phyloP scores from a whole-genome alignment of 129 eudicot genomes.

The Mikania micrantha region DNA sequence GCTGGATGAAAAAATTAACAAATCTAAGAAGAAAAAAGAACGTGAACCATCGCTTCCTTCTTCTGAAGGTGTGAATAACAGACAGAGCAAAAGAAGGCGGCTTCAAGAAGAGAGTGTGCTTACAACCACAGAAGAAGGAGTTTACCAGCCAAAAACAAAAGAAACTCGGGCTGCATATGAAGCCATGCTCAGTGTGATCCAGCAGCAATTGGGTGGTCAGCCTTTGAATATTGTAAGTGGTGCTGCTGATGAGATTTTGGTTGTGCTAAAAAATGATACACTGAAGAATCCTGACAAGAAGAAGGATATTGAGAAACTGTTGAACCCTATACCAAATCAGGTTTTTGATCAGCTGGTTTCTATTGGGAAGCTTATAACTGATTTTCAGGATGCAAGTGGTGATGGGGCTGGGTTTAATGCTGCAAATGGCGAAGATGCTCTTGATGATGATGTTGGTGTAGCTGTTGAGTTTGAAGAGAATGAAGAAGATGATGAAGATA shows the following conservation, averaged over 20 bases:
- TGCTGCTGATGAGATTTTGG: slow-evolving; percentile 89
- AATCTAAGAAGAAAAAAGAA: slow-evolving; percentile 71
- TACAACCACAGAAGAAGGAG: slow-evolving; percentile 67
- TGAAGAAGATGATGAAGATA: slow-evolving; percentile 87
- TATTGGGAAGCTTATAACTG: slow-evolving; percentile 66
- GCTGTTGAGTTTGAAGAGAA: slow-evolving; percentile 97
- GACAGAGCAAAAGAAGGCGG: slow-evolving; percentile 62
- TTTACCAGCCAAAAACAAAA: slow-evolving; percentile 83
- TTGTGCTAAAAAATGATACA: slow-evolving; percentile 69
- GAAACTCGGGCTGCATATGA: slow-evolving; percentile 91
- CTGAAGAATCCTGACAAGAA: slow-evolving; percentile 78
- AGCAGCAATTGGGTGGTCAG: slow-evolving; percentile 83
- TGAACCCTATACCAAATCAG: slow-evolving; percentile 55
- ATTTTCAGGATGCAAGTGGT: slow-evolving; percentile 60
- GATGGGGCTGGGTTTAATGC: slow-evolving; percentile 34
- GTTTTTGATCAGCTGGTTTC: slow-evolving; percentile 61
- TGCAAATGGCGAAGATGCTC: slow-evolving; percentile 38
- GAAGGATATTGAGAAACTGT: slow-evolving; percentile 86
- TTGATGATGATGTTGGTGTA: slow-evolving; percentile 88
- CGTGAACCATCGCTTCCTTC: slow-evolving; percentile 33
- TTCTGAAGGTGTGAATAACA: slow-evolving; percentile 21
- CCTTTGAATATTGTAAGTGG: slow-evolving; percentile 77
- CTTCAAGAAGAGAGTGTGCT: slow-evolving; percentile 84
- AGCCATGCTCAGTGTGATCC: slow-evolving; percentile 78
- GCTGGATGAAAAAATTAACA: slow-evolving; percentile 57